Base-by-base conservation (phyloP, 169 alveolate species). In the Perkinsus chesapeaki region DNA sequence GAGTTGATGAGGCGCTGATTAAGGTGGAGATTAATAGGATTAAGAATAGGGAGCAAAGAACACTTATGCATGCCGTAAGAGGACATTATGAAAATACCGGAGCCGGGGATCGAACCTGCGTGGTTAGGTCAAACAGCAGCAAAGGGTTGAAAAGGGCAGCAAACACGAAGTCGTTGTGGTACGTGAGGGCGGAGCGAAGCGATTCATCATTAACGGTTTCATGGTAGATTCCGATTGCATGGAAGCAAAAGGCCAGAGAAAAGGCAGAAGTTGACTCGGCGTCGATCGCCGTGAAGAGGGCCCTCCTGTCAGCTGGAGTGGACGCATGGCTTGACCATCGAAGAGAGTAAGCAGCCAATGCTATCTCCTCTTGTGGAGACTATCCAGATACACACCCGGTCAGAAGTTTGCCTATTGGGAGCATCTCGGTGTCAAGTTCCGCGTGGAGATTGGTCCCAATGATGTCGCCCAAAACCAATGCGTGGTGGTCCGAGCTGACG, bases 351-450 rank as follows among this genome's bases (percentile, higher is more conserved):
- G 60, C n/a, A n/a, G n/a, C n/a, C n/a, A n/a, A n/a, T n/a, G n/a
- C n/a, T n/a, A n/a, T n/a, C n/a, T n/a, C n/a, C n/a, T n/a, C n/a
- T n/a, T n/a, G n/a, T n/a, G n/a, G 60, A 9, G 60, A 5, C 60
- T 9, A 5, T 16, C 60, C 16, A 43, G 60, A 16, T 43, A 91
- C 72, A 91, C 92, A 0, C 92, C 92, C 48, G 92, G 92, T 38
- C 92, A 91, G 39, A 91, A 91, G 72, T 91, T 91, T 37, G 92
- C 92, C 72, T 91, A 38, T 34, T 91, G 92, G 92, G 92, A 91
- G 72, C 92, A 91, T 34, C 23, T 38, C 72, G 92, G 92, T 34
- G 92, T 91, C 20, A 91, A 91, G 37, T 91, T 5, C 73, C 48
- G 92, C 20, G 36, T 91, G 38, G 92, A 91, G 60, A 91, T 91